Evolutionary conservation across 371 early-diverging fungal genomes (phyloP).

Genomic region (Homolaphlyctis polyrhiza): DNA sequence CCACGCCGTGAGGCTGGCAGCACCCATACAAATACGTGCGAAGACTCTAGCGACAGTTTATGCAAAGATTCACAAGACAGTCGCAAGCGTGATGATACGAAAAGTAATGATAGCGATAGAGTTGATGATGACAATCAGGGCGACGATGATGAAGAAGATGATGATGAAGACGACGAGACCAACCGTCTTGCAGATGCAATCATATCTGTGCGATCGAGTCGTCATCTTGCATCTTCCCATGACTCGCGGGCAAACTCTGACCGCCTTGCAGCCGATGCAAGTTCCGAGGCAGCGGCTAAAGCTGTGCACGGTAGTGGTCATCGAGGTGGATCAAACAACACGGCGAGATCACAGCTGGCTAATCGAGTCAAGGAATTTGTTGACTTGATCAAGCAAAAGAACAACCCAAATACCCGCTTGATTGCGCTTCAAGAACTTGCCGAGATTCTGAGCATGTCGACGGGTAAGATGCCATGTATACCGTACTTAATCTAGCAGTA

Average conservation of each 20-base stretch:
- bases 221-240: not conserved
- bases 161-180: not conserved
- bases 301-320: not conserved
- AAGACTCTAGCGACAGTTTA: too few relatives aligned
- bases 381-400: conserved; percentile 15
- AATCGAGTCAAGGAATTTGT: conserved; percentile 16
- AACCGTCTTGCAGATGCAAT: not conserved
- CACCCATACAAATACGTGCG: not conserved
- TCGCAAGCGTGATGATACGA: not conserved
- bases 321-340: not conserved
- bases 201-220: not conserved
- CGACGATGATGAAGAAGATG: not conserved
- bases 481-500: not conserved
- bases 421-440: conserved; percentile 40
- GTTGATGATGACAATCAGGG: not conserved
- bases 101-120: not conserved
- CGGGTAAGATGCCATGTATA: conserved; percentile 14
- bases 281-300: not conserved
- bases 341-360: too few relatives aligned
- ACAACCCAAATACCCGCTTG: conserved; percentile 23
- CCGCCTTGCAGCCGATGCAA: not conserved
- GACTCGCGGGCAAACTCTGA: not conserved
- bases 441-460: conserved; percentile 34
- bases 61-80: too few relatives aligned
- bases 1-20: not conserved